These are phyloP conservation scores for Ceratocystis harringtonii DNA, from an alignment of 2,329 filamentous ascomycete genomes.

Conservation along the genomic window DNA sequence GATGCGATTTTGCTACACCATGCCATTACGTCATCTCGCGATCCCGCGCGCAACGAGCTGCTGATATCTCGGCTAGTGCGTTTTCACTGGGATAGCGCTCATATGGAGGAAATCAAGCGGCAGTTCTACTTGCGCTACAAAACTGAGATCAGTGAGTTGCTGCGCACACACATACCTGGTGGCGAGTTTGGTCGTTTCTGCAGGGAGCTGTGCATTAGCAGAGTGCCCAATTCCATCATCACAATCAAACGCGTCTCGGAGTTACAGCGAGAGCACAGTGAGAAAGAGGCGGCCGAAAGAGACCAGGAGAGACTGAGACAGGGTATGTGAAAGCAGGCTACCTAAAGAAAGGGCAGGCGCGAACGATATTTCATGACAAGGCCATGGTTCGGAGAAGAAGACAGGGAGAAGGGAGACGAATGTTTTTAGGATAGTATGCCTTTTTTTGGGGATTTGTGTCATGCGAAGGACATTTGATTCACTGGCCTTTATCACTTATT, in stretches of 20 bases:
- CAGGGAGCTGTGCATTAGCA: slow-evolving; percentile 48
- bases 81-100: slow-evolving; percentile 79
- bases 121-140: slow-evolving; percentile 70
- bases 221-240: slow-evolving; percentile 45
- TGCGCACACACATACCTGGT: slow-evolving; percentile 60
- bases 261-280: slow-evolving; percentile 10
- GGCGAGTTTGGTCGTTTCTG: slow-evolving; percentile 69
- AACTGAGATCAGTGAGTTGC: slow-evolving; percentile 57
- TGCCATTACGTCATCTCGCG: slow-evolving; percentile 60
- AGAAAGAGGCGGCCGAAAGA: slow-evolving; percentile 7
- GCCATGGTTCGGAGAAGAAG: too few relatives aligned
- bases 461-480: too few relatives aligned
- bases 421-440: too few relatives aligned
- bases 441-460: too few relatives aligned
- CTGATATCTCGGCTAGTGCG: slow-evolving; percentile 78
- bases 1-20: slow-evolving; percentile 85
- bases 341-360: not conserved
- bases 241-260: slow-evolving; percentile 30
- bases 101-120: slow-evolving; percentile 63
- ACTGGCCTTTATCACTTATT: not conserved
- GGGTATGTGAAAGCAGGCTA: not conserved
- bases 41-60: slow-evolving; percentile 63
- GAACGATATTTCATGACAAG: not conserved
- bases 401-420: too few relatives aligned
- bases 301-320: not conserved